Conservation (phyloP, 352 stramenopile species). For the Aphanomyces invadans region DNA sequence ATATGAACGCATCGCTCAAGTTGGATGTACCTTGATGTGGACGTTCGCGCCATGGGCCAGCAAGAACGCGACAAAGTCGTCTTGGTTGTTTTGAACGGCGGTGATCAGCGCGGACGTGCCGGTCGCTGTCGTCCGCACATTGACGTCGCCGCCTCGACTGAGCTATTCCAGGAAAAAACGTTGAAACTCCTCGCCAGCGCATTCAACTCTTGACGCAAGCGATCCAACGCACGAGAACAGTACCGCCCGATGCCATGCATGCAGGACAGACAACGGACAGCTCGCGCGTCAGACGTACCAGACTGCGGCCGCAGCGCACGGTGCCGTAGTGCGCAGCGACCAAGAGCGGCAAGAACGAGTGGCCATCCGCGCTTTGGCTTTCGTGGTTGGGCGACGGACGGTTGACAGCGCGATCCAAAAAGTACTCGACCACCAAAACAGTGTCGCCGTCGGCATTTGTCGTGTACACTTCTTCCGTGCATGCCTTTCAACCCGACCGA, state of each 20-base stretch:
- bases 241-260: too few species aligned
- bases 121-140: conserved; percentile 30
- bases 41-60: conserved; percentile 27
- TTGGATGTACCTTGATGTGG: conserved; percentile 31
- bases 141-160: conserved; percentile 45
- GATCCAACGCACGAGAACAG: too few species aligned
- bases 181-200: too few species aligned
- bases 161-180: too few species aligned
- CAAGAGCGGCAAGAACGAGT: conserved; percentile 35
- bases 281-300: conserved; percentile 23
- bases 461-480: conserved; percentile 50
- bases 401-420: conserved; percentile 46
- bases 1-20: conserved; percentile 7
- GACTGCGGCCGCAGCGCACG: conserved; percentile 38
- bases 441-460: conserved; percentile 41
- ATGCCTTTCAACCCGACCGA: conserved; percentile 48
- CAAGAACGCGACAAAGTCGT: conserved; percentile 46
- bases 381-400: conserved; percentile 56
- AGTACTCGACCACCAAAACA: conserved; percentile 49
- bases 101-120: conserved; percentile 54
- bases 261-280: neutral
- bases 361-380: conserved; percentile 30
- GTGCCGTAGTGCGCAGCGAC: conserved; percentile 42
- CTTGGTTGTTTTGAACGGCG: conserved; percentile 43
- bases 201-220: too few species aligned